Evolutionary conservation across 2,329 filamentous ascomycete species (phyloP), one percentile per base, ranked within the genome.

Genomic region (Graphilbum ipis-grandicollis): DNA sequence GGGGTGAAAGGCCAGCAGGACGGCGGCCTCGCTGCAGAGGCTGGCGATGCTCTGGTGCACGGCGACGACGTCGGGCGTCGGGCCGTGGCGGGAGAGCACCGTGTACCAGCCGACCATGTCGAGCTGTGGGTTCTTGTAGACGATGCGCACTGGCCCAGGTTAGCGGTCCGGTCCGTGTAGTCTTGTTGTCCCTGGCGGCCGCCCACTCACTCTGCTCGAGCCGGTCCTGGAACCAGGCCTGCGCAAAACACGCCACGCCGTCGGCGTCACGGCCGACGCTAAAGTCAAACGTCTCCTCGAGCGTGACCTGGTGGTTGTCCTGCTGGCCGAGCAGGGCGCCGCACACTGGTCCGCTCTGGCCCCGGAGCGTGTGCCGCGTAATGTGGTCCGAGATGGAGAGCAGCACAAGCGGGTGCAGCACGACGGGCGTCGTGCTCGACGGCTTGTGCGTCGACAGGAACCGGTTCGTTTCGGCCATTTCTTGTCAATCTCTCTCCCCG

Each of bases 361-460:
- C 63, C 41, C 90, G 75, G 39, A 93, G 68, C 1, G 78, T 82
- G 56, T 93, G 86, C 41, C 90, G 75, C 40, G 88, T 93, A 55
- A 96, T 85, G 56, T 93, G 92, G 57, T 98, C 90, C 47, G 88
- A 93, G 50, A 98, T 90, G 45, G 81, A 92, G 58, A 98, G 81
- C 46, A 96, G 79, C 36, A 93, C 86, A 34, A 98, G 76, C 19
- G 90, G 90, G 51, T 98, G 90, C 15, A 98, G 73, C 48, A 85
- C 75, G 39, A 85, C 74, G 45, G 84, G 78, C 32, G 92, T 72
- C 35, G 77, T 78, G 56, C 90, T 82, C 31, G 70, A 68, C 46
- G 73, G 67, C 56, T 75, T 79, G 49, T 74, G 67, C 40, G 64
- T 66, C 6, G 77, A 81, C 33, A 84, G 53, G 43, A 82, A 65